A percentile compares a stretch with the other conserved stretches of the same genome.
These are phyloP conservation scores for Cladophialophora bantiana DNA, from an alignment of 2,329 filamentous ascomycete genomes.

Conservation along the genomic window DNA sequence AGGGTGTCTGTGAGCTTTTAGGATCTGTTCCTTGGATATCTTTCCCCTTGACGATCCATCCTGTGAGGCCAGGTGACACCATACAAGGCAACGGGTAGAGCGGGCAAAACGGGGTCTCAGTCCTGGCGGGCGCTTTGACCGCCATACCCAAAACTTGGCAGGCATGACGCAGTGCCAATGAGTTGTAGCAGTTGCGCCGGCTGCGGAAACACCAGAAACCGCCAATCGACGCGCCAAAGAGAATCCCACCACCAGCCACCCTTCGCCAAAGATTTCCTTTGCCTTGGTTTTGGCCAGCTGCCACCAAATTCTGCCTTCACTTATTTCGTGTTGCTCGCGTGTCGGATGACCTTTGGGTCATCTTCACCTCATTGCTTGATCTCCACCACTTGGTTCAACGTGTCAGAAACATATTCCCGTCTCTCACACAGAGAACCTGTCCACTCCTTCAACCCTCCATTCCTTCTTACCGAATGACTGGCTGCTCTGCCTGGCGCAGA, in stretches of 20 bases:
- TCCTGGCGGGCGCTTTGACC: neutral
- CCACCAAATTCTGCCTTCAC: constrained; percentile 5
- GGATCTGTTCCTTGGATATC: neutral
- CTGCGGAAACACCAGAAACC: constrained; percentile 4
- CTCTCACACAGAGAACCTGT: constrained; percentile 26
- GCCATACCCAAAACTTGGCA: constrained; percentile 5
- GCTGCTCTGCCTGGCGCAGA: constrained; percentile 33
- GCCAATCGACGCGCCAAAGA: constrained; percentile 19
- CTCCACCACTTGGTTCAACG: constrained; percentile 23
- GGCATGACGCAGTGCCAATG: constrained; percentile 20
- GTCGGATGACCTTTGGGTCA: constrained; percentile 27
- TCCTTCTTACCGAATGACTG: constrained; percentile 17
- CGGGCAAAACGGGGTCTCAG: too few species aligned
- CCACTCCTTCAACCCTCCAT: constrained; percentile 34
- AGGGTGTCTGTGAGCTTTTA: neutral
- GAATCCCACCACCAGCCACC: constrained; percentile 2
- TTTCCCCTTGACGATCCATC: too few species aligned
- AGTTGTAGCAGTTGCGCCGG: neutral
- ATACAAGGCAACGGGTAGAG: too few species aligned
- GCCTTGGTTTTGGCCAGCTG: constrained; percentile 5
- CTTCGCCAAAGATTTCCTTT: constrained; percentile 15
- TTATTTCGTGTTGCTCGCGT: constrained; percentile 19
- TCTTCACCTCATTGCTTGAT: constrained; percentile 18
- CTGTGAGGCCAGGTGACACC: too few species aligned
- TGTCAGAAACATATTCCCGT: constrained; percentile 14